Base-by-base conservation (phyloP, 139 green algal genomes). In the Coelastrella sp. region DNA sequence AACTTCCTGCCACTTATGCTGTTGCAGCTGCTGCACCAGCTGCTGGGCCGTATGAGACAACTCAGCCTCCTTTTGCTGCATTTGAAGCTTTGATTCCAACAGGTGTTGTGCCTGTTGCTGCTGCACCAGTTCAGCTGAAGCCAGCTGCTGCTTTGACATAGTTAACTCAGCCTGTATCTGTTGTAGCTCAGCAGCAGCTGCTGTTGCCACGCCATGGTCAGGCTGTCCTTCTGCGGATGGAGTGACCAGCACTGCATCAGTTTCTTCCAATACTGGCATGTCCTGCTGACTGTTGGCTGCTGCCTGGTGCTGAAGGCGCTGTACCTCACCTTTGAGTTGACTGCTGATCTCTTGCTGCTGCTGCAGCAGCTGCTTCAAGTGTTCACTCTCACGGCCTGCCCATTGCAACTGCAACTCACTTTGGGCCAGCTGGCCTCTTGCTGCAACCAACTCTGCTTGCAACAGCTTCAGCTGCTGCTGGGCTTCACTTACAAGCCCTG, bases 351-450 rank as follows among this genome's bases (percentile, higher is more conserved):
- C 73, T 49, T 90, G 22, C 73, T 90, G 73, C 73, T 84, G 73
- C 24, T 65, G 49, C 85, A 90, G 73, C 73, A 90, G 85, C 58
- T 84, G 73, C 58, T 90, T 61, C 24, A 84, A 25, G 59, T 90
- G 85, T 1, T 59, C 58, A n/a, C 25, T 15, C 58, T 90, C 85
- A 56, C 72, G 22, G 35, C 70, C 58, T 7, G 56, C 63, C 70
- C 70, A 82, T 22, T 89, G 56, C 27, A 88, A 66, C 56, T 68
- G 58, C 84, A 72, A 70, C 70, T 89, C 49, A 73, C 49, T 73
- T 73, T 75, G 27, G 14, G 7, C 8, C 7, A 63, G 35, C 49
- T 83, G 63, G 7, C 24, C 14, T 15, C 78, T 25, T 6, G 82
- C 82, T 61, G 82, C 58, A 19, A 63, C 82, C 49, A 88, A 11